Evolutionary conservation across 306 rosid species (phyloP).

Genomic region (Castanea sativa): DNA sequence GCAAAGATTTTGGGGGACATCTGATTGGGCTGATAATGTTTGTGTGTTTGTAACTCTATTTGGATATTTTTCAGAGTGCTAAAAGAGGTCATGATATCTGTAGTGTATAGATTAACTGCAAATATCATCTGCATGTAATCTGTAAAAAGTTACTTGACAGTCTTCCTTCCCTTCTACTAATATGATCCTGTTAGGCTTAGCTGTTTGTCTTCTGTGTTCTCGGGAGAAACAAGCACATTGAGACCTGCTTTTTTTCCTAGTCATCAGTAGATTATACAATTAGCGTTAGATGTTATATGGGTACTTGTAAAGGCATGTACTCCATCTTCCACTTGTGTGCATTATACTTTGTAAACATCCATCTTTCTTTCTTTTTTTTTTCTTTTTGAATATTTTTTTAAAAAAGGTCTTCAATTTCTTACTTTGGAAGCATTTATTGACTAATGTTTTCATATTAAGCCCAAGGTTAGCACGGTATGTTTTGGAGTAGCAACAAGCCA

Average conservation of each 20-base stretch:
- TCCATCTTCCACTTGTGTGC: too few species aligned
- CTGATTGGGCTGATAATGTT: neutral
- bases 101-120: neutral
- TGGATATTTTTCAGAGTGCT: neutral
- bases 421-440: conserved; percentile 18
- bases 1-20: neutral
- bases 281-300: too few species aligned
- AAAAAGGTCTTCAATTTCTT: conserved; percentile 8
- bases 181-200: neutral
- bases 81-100: neutral
- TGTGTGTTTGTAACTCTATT: neutral
- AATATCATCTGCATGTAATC: neutral
- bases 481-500: too few species aligned
- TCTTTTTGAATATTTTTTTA: too few species aligned
- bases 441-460: conserved; percentile 71
- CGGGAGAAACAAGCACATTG: neutral
- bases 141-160: neutral
- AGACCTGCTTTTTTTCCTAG: too few species aligned
- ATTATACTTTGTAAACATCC: too few species aligned
- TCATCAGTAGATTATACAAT: too few species aligned
- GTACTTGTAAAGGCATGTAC: neutral
- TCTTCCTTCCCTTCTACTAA: neutral
- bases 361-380: too few species aligned
- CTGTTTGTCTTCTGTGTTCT: neutral
- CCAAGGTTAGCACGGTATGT: conserved; percentile 98